A percentile compares a stretch with the other conserved stretches of the same genome.
Conservation (phyloP, 805 yeast species). For the Starmera caribaea region DNA sequence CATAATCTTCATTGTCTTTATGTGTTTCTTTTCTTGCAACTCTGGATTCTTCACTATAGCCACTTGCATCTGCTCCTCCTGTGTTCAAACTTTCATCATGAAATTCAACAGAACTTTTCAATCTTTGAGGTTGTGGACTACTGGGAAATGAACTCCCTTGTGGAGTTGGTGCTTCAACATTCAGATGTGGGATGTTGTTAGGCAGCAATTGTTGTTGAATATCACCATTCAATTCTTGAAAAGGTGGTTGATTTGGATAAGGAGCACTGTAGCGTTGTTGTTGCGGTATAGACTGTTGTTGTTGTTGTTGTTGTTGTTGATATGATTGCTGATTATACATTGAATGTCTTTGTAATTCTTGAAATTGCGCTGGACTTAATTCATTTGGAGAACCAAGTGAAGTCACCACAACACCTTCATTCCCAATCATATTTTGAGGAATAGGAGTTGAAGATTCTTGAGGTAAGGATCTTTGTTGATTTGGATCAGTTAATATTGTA, state of each 20-base stretch:
- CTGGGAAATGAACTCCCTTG: background rate
- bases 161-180: slow-evolving; percentile 11
- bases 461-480: slow-evolving; percentile 13
- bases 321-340: slow-evolving; percentile 2
- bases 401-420: slow-evolving; percentile 15
- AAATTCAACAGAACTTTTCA: background rate
- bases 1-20: slow-evolving; percentile 6
- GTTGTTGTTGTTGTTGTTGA: slow-evolving; percentile 5
- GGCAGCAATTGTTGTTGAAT: slow-evolving; percentile 3
- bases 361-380: slow-evolving; percentile 6
- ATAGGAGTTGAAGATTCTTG: slow-evolving; percentile 10
- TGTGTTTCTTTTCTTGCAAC: slow-evolving; percentile 17
- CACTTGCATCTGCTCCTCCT: slow-evolving; percentile 13
- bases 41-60: slow-evolving; percentile 14
- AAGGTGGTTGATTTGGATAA: slow-evolving; percentile 6
- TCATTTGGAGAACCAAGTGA: slow-evolving; percentile 5
- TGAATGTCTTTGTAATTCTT: slow-evolving; percentile 10
- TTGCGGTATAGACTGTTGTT: slow-evolving; percentile 7
- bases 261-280: slow-evolving; percentile 3
- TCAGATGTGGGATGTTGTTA: slow-evolving; percentile 5
- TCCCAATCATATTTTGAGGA: slow-evolving; percentile 10
- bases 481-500: slow-evolving; percentile 15
- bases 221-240: slow-evolving; percentile 1
- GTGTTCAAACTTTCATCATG: background rate
- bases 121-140: slow-evolving; percentile 1